These are phyloP conservation scores for Blastobotrys illinoisensis DNA, from an alignment of 1,139 yeast species.

Conservation along the genomic window DNA sequence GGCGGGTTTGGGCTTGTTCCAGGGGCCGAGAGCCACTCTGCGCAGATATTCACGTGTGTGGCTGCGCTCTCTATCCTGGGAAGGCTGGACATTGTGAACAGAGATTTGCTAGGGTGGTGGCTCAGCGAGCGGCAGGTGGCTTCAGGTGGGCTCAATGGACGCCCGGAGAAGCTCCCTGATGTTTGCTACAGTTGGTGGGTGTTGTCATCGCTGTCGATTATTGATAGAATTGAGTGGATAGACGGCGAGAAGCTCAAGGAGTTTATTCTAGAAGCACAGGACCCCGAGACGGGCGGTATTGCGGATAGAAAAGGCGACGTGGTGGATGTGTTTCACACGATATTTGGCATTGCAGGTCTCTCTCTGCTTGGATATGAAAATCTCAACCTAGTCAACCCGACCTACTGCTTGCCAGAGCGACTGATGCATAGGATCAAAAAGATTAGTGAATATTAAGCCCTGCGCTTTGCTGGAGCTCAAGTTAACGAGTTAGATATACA, in stretches of 20 bases:
- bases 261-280: slow-evolving; percentile 78
- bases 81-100: slow-evolving; percentile 50
- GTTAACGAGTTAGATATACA: slow-evolving; percentile 15
- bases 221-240: slow-evolving; percentile 68
- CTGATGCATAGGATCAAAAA: slow-evolving; percentile 27
- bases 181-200: slow-evolving; percentile 99
- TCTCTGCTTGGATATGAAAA: slow-evolving; percentile 60
- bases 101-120: slow-evolving; percentile 68
- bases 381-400: slow-evolving; percentile 67
- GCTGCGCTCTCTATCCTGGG: slow-evolving; percentile 71
- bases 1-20: slow-evolving; percentile 95
- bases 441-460: not conserved
- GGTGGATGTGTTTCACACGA: slow-evolving; percentile 88
- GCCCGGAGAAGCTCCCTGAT: slow-evolving; percentile 95
- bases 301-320: slow-evolving; percentile 89
- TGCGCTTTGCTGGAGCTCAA: no score
- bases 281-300: slow-evolving; percentile 74
- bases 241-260: slow-evolving; percentile 52
- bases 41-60: slow-evolving; percentile 83
- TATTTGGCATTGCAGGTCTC: slow-evolving; percentile 84
- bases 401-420: slow-evolving; percentile 70
- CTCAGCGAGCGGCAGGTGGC: slow-evolving; percentile 86
- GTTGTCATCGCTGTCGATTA: slow-evolving; percentile 66
- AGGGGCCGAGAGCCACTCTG: slow-evolving; percentile 93
- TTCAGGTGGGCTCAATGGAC: slow-evolving; percentile 88